A percentile compares a stretch with the other conserved stretches of the same genome.
phyloP scores from a whole-genome alignment of 345 rosid genomes.

The Euclidium syriacum region DNA sequence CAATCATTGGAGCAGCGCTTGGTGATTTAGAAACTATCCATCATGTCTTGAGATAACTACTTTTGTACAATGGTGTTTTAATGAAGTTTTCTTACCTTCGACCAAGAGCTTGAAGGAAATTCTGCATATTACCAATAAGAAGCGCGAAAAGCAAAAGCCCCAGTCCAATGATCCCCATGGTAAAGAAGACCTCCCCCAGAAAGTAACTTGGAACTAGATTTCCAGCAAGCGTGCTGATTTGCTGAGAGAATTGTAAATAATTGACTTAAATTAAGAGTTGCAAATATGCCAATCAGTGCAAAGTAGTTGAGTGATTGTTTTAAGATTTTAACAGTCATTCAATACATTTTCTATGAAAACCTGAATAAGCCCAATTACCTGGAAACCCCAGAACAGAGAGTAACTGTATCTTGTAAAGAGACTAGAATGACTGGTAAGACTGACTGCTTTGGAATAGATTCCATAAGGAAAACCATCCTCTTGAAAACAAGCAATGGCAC shows the following conservation, averaged over 20 bases:
- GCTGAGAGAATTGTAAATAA: conserved; percentile 40
- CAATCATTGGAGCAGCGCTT: not conserved
- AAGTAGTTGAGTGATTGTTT: not conserved
- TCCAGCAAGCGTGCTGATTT: conserved; percentile 97
- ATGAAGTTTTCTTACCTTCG: conserved; percentile 45
- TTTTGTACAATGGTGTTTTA: not conserved
- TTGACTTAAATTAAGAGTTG: not conserved
- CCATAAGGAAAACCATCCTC: conserved; percentile 47
- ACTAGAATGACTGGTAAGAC: conserved; percentile 40
- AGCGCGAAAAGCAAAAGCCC: conserved; percentile 92
- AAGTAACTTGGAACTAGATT: conserved; percentile 80
- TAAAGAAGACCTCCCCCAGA: conserved; percentile 72
- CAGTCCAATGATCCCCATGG: conserved; percentile 72
- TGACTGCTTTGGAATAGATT: conserved; percentile 48
- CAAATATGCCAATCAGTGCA: conserved; percentile 4
- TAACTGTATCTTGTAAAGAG: conserved; percentile 56
- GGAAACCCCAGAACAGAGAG: conserved; percentile 94
- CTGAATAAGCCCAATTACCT: conserved; percentile 41
- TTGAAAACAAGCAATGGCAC: conserved; percentile 50
- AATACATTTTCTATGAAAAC: not conserved
- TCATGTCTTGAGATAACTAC: not conserved
- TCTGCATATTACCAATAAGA: conserved; percentile 95
- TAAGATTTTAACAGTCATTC: not conserved
- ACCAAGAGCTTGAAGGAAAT: conserved; percentile 83
- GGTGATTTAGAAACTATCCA: not conserved